Evolutionary conservation across 2,329 filamentous ascomycete genomes (phyloP), one percentile per base, ranked within the genome.

Genomic region (Thermoascus crustaceus): DNA sequence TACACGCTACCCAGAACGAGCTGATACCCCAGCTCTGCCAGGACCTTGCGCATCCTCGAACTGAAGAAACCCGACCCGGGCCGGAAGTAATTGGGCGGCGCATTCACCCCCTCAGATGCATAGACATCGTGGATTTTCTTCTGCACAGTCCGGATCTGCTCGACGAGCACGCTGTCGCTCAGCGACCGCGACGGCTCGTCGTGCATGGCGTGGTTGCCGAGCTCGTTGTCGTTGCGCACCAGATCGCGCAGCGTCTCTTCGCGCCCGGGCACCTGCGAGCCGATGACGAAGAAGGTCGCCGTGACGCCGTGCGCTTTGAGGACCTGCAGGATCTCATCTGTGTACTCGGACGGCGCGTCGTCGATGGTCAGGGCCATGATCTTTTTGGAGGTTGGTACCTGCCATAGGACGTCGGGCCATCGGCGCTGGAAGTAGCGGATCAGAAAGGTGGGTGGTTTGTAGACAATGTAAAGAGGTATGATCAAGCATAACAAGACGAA

Each of bases 211-310:
- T 94, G 87, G 61, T 94, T 94, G 16, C 75, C 87, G 3, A 94
- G 67, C 65, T 87, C 82, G 56, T 82, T 75, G 14, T 78, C 79
- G 32, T 62, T 66, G 23, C 66, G 63, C n/a, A 84, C 66, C 1
- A 83, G 64, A 24, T 73, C 66, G 27, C 69, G 60, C 20, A 86
- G 66, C 3, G 71, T 58, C 4, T 66, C 62, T 51, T 80, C 71
- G 3, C 65, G 58, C 2, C 72, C 75, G 0, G 66, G 47, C 7
- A 85, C 78, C 63, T 94, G 86, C 2, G 72, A 73, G 6, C 87
- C 87, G 48, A 94, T 94, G 20, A 93, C 72, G 59, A 94, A 95
- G 58, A 94, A 91, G 0, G 87, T 94, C 0, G 87, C 87, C 13
- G 70, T 75, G 9, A 81, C 85, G 38, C 73, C 69, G 52, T 85